Conservation (phyloP, 1,284 basidiomycete genomes). For the Cryptococcus sp. region DNA sequence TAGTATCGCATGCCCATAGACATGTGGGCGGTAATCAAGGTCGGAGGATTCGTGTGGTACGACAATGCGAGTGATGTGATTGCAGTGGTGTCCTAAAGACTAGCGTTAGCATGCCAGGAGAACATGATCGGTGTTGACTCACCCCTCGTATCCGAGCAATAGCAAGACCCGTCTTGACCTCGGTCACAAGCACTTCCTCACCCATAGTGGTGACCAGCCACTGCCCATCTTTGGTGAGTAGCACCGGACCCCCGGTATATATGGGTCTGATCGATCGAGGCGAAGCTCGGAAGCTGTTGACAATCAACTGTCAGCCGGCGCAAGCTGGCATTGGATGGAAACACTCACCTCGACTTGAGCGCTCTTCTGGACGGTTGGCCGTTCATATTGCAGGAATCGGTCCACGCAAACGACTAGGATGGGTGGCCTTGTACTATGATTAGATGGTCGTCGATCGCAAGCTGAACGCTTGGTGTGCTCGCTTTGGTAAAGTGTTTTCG, state of each 20-base stretch:
- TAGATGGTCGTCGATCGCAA: no score
- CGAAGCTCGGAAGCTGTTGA: slow-evolving; percentile 50
- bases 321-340: background rate
- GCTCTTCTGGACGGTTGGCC: slow-evolving; percentile 34
- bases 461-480: no score
- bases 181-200: slow-evolving; percentile 81
- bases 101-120: background rate
- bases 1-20: slow-evolving; percentile 59
- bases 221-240: slow-evolving; percentile 75
- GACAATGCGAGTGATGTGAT: slow-evolving; percentile 57
- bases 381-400: slow-evolving; percentile 31
- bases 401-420: no score
- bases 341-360: slow-evolving; percentile 49
- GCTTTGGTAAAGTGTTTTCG: no score
- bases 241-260: slow-evolving; percentile 84
- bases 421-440: no score
- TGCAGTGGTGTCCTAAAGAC: slow-evolving; percentile 57
- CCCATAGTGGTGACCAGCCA: slow-evolving; percentile 82
- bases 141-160: slow-evolving; percentile 82
- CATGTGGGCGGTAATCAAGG: slow-evolving; percentile 57
- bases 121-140: slow-evolving; percentile 42
- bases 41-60: slow-evolving; percentile 52
- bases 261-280: slow-evolving; percentile 61
- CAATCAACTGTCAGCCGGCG: slow-evolving; percentile 1
- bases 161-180: slow-evolving; percentile 70